Percentiles rank a stretch among this genome's conserved stretches.
Evolutionary conservation across 352 stramenopile genomes (phyloP).

Genomic region (Blastocystis sp.): DNA sequence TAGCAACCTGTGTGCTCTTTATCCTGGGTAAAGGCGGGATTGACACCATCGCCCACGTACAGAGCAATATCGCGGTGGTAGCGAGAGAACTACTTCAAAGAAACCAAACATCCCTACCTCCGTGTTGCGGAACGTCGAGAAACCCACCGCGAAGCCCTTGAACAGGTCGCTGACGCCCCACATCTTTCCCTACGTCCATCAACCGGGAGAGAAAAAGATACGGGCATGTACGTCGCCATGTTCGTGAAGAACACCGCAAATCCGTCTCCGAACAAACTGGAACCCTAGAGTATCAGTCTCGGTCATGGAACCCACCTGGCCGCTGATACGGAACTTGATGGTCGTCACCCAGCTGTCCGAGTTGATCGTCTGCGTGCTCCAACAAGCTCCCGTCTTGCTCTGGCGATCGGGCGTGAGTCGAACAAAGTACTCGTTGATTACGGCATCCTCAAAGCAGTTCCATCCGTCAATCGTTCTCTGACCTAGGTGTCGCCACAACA

Average conservation of each 20-base stretch:
- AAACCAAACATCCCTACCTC: conserved; percentile 58
- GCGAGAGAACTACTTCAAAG: conserved; percentile 20
- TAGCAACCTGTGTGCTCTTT: conserved; percentile 55
- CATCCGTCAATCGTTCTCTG: conserved; percentile 15
- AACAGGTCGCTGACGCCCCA: conserved; percentile 60
- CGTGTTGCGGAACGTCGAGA: conserved; percentile 69
- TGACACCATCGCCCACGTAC: background rate
- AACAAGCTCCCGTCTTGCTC: conserved; percentile 62
- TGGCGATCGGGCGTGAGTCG: conserved; percentile 63
- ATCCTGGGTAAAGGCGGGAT: conserved; percentile 30
- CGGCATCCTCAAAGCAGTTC: conserved; percentile 35
- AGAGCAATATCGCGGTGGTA: conserved; percentile 57
- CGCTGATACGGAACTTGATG: conserved; percentile 64
- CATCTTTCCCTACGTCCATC: conserved; percentile 53
- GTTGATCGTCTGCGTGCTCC: conserved; percentile 57
- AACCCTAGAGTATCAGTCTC: background rate
- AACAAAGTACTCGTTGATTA: conserved; percentile 62
- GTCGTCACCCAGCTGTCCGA: conserved; percentile 58
- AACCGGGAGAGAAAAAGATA: background rate
- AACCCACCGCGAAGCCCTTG: conserved; percentile 64
- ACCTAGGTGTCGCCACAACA: background rate
- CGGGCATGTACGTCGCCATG: background rate
- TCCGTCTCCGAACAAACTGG: conserved; percentile 65
- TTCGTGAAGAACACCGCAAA: conserved; percentile 64
- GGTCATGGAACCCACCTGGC: conserved; percentile 40